These are phyloP conservation scores for Penicillium coffeae DNA, from an alignment of 495 filamentous ascomycete genomes.

Conservation along the genomic window DNA sequence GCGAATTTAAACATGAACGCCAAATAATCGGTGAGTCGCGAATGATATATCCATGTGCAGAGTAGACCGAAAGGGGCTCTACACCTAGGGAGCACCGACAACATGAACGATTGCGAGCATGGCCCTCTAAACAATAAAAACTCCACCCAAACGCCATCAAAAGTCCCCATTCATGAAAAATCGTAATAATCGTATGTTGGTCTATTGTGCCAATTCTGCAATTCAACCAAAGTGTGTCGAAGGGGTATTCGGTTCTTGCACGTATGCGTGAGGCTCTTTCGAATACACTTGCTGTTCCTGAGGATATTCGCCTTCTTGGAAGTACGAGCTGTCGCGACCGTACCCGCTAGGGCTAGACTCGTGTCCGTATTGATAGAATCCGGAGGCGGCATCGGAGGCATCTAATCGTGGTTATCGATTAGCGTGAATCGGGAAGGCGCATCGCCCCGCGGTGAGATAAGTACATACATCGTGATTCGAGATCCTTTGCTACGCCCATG, in stretches of 20 bases:
- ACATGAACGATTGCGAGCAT: too few species aligned
- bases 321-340: background rate
- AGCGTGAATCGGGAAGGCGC: slow-evolving; percentile 1
- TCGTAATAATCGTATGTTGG: slow-evolving; percentile 5
- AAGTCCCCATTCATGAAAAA: background rate
- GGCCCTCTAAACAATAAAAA: background rate
- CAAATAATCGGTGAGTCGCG: too few species aligned
- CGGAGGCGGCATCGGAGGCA: slow-evolving; percentile 10
- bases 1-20: too few species aligned
- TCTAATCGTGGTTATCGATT: slow-evolving; percentile 7
- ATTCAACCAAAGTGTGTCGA: slow-evolving; percentile 6
- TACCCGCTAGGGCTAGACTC: background rate
- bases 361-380: slow-evolving; percentile 8
- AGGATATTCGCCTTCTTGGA: background rate
- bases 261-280: background rate
- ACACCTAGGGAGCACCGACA: too few species aligned
- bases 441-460: background rate
- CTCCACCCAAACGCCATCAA: background rate
- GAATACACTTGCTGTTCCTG: background rate
- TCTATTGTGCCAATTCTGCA: background rate
- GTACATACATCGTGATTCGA: slow-evolving; percentile 35
- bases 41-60: too few species aligned
- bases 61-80: too few species aligned
- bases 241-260: background rate
- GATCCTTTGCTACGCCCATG: slow-evolving; percentile 15